These are phyloP conservation scores for Auriscalpium microsporum DNA, from an alignment of 768 basidiomycete genomes.

Conservation along the genomic window DNA sequence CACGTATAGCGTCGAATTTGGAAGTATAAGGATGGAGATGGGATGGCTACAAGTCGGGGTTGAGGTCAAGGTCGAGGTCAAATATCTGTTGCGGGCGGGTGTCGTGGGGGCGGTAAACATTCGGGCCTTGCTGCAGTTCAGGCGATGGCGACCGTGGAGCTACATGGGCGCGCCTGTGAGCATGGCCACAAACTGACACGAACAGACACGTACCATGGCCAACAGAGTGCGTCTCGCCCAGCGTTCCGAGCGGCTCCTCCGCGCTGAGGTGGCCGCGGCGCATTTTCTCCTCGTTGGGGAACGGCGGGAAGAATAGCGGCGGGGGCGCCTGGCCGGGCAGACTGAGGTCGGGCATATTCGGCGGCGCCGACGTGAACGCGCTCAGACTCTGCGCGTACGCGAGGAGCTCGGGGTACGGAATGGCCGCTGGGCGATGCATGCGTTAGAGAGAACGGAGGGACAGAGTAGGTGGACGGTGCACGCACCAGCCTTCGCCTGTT, in stretches of 20 bases:
- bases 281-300: constrained; percentile 90
- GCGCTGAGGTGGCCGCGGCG: constrained; percentile 71
- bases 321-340: constrained; percentile 67
- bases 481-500: constrained; percentile 63
- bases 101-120: constrained; percentile 66
- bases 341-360: constrained; percentile 72
- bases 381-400: constrained; percentile 81
- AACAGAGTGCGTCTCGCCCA: constrained; percentile 77
- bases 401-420: constrained; percentile 76
- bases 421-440: constrained; percentile 40
- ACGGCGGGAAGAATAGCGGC: constrained; percentile 81
- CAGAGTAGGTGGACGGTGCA: not conserved
- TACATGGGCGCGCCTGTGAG: constrained; percentile 25
- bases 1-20: too few species aligned
- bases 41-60: constrained; percentile 54
- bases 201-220: constrained; percentile 49
- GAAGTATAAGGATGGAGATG: too few species aligned
- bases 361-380: constrained; percentile 82
- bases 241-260: constrained; percentile 67
- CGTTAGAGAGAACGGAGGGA: not conserved
- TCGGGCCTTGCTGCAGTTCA: constrained; percentile 34
- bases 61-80: constrained; percentile 77
- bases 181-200: not conserved
- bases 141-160: constrained; percentile 63
- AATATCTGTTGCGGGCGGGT: constrained; percentile 57